Conservation (phyloP, 2,329 filamentous ascomycete species). For the Talaromyces funiculosus region DNA sequence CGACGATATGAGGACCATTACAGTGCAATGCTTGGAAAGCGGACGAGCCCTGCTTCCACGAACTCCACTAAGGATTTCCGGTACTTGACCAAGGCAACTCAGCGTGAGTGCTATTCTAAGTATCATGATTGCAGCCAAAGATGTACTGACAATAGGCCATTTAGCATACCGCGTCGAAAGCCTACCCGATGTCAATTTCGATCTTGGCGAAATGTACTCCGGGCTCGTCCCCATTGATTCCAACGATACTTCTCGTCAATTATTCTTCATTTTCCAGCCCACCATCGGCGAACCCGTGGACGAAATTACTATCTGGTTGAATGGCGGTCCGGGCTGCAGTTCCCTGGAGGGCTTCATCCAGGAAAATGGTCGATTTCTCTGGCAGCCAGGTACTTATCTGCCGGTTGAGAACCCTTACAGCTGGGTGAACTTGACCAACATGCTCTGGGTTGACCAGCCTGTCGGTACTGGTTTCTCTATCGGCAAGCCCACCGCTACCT, state of each 20-base stretch:
- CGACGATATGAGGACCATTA: constrained; percentile 9
- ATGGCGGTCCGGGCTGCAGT: constrained; percentile 51
- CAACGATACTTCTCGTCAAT: constrained; percentile 37
- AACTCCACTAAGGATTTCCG: constrained; percentile 3
- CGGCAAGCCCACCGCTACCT: constrained; percentile 59
- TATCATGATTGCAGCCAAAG: neutral
- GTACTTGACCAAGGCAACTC: constrained; percentile 10
- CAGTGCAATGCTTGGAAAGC: constrained; percentile 6
- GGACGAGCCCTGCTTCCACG: neutral
- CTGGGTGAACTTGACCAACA: constrained; percentile 72
- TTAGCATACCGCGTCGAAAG: constrained; percentile 60
- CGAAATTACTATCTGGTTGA: constrained; percentile 42
- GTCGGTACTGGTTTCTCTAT: constrained; percentile 63
- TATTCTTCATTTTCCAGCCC: constrained; percentile 49
- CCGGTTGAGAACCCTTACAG: constrained; percentile 63
- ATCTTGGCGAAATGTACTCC: constrained; percentile 52
- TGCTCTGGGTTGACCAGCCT: constrained; percentile 55
- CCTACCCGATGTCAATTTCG: constrained; percentile 65
- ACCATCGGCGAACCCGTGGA: constrained; percentile 40
- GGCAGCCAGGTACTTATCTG: constrained; percentile 63
- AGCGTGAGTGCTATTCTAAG: constrained; percentile 3
- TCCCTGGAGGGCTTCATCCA: constrained; percentile 66
- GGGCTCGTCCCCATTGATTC: constrained; percentile 51
- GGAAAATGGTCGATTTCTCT: constrained; percentile 69
- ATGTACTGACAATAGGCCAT: constrained; percentile 20